These are phyloP conservation scores for Lindgomyces ingoldianus DNA, from an alignment of 495 filamentous ascomycete species.

Conservation along the genomic window DNA sequence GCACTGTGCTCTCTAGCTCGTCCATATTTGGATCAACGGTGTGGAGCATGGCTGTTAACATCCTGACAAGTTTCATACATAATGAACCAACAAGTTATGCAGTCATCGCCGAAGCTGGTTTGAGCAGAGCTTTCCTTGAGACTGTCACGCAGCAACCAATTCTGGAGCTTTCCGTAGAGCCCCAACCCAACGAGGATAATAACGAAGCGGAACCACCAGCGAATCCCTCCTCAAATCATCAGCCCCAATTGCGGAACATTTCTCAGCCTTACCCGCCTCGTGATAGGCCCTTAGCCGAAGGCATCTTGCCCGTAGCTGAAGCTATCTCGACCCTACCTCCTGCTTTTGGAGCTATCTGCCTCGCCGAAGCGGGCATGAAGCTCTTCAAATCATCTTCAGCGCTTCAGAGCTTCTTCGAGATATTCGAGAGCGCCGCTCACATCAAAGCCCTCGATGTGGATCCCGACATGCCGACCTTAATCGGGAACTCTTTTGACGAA, in stretches of 20 bases:
- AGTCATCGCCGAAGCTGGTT: slow-evolving; percentile 89
- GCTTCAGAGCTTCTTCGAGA: slow-evolving; percentile 83
- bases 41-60: slow-evolving; percentile 88
- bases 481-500: slow-evolving; percentile 90
- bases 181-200: slow-evolving; percentile 40
- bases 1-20: slow-evolving; percentile 77
- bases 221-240: slow-evolving; percentile 40
- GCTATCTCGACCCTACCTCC: slow-evolving; percentile 81
- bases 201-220: slow-evolving; percentile 30
- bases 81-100: slow-evolving; percentile 98
- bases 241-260: slow-evolving; percentile 10
- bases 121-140: slow-evolving; percentile 80
- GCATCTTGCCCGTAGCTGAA: slow-evolving; percentile 81
- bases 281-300: slow-evolving; percentile 52
- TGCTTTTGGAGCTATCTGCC: slow-evolving; percentile 89
- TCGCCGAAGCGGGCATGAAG: slow-evolving; percentile 85
- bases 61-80: slow-evolving; percentile 94
- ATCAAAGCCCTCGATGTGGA: slow-evolving; percentile 78
- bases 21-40: slow-evolving; percentile 81
- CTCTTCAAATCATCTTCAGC: slow-evolving; percentile 83
- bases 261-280: slow-evolving; percentile 9
- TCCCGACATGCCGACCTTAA: slow-evolving; percentile 59
- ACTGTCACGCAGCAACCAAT: slow-evolving; percentile 67
- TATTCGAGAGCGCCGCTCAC: slow-evolving; percentile 90
- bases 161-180: no score